Base-by-base conservation (phyloP, 208 protist genomes). In the Angomonas deanei region DNA sequence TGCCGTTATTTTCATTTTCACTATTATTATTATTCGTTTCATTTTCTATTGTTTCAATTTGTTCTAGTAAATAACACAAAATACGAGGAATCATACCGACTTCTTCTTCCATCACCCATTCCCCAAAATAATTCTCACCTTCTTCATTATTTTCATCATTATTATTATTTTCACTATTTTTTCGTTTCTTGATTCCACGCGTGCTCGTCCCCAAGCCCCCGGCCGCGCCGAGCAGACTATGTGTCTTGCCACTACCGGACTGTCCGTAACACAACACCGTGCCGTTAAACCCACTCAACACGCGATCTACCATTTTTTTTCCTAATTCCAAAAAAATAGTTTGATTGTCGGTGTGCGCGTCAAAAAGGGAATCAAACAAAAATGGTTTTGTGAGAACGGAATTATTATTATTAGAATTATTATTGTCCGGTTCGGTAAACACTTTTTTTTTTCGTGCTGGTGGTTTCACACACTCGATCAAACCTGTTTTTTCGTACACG, bases 251-350 rank as follows among this genome's bases (percentile, higher is more conserved):
- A 23, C 85, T 92, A 3, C 94, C 88, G 49, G 86, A 97, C 76
- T 97, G 93, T 1, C 93, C 92, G 68, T 97, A 97, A 59, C 88
- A 91, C 27, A 97, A 63, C 15, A 97, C 64, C 3, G 87, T 94
- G 49, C 77, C 80, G 74, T 96, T 78, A 66, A 79, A 93, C 28
- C 92, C 92, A 5, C 64, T 61, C 11, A 96, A 60, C 10, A 93
- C 76, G 4, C 74, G 66, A 19, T 79, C 48, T 39, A 96, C 78
- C 32, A 82, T 80, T 23, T 54, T 48, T 10, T 55, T 30, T 1
- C 88, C 88, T 17, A 94, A 72, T 13, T 59, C 65, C 2, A 57
- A 46, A 76, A 96, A 94, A 0, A 95, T 63, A 3, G 93, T 78
- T 17, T 36, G 46, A 66, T 97, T 91, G 4, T 33, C 65, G 23